A percentile compares a stretch with the other conserved stretches of the same genome.
phyloP scores from a whole-genome alignment of 768 basidiomycete species.

The Collybia nuda region DNA sequence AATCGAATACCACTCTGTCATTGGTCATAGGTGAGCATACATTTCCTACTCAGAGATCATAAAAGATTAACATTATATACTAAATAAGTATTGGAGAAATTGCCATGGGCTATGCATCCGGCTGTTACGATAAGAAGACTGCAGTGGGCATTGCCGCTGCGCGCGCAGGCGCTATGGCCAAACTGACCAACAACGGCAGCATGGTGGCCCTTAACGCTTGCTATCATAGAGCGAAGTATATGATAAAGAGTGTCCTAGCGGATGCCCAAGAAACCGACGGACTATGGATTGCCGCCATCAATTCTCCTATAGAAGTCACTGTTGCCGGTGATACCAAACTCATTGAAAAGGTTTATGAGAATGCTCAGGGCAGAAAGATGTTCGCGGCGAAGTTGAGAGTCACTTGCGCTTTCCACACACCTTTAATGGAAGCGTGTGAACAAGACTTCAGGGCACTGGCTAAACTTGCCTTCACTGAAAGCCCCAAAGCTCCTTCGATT shows the following conservation, averaged over 20 bases:
- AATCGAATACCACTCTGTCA: constrained; percentile 4
- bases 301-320: background rate
- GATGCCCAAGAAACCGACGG: background rate
- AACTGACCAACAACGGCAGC: background rate
- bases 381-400: background rate
- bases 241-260: background rate
- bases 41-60: no score
- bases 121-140: background rate
- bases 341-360: background rate
- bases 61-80: background rate
- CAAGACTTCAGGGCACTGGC: background rate
- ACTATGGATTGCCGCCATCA: background rate
- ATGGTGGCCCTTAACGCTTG: background rate
- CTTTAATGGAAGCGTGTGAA: background rate
- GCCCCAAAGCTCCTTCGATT: background rate
- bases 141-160: background rate
- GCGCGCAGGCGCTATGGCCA: background rate
- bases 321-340: background rate
- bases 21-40: background rate
- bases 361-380: background rate
- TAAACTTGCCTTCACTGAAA: background rate
- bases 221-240: background rate
- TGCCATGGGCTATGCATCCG: constrained; percentile 1
- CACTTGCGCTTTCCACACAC: background rate
- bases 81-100: constrained; percentile 1